These are phyloP conservation scores for Solanum sejunctum DNA, from an alignment of 257 asterid species.

Conservation along the genomic window DNA sequence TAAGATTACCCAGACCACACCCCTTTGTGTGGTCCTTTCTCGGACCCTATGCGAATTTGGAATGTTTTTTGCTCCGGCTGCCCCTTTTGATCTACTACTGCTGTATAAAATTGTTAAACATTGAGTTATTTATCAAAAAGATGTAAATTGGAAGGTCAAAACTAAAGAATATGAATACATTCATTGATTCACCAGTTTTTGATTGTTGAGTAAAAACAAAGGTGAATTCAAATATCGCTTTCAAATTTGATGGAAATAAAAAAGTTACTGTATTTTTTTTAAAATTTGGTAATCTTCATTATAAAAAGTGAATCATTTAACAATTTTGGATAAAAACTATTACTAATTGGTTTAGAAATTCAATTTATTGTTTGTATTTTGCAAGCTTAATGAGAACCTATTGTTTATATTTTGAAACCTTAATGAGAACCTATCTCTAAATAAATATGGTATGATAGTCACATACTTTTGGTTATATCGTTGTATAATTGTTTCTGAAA, in stretches of 20 bases:
- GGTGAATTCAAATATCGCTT: neutral
- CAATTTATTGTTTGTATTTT: neutral
- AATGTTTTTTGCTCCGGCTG: neutral
- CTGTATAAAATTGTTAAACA: neutral
- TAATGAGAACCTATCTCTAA: neutral
- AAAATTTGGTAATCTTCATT: neutral
- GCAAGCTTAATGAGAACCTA: neutral
- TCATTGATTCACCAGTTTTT: neutral
- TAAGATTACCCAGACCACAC: neutral
- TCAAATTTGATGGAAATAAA: neutral
- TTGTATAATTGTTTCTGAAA: neutral
- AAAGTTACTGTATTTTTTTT: neutral
- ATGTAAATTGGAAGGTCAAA: neutral
- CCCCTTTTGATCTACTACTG: neutral
- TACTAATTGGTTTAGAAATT: neutral
- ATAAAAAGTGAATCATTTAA: neutral
- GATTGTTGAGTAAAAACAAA: neutral
- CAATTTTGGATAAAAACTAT: neutral
- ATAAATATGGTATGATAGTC: neutral
- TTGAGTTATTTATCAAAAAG: neutral
- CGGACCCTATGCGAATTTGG: neutral
- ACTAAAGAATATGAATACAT: neutral
- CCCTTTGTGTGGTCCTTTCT: neutral
- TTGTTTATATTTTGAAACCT: neutral
- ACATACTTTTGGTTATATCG: neutral